A percentile compares a stretch with the other conserved stretches of the same genome.
These are phyloP conservation scores for Chalaropsis thielavioides DNA, from an alignment of 2,329 filamentous ascomycete genomes.

Conservation along the genomic window DNA sequence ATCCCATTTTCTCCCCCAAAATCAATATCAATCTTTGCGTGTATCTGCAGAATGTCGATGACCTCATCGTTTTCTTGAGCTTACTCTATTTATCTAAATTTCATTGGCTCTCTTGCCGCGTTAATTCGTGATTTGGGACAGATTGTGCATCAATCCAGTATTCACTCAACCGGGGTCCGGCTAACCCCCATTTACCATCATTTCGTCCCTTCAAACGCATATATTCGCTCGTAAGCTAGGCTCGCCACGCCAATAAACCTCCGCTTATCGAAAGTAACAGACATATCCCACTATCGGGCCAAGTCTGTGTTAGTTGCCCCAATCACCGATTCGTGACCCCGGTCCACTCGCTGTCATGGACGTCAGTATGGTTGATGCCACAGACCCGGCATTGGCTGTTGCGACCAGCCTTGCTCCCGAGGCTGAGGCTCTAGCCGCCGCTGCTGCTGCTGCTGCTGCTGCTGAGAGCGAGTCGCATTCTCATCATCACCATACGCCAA, in stretches of 20 bases:
- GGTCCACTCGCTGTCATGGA: slow-evolving; percentile 5
- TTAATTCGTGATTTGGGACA: not conserved
- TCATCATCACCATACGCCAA: slow-evolving; percentile 1
- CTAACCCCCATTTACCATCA: slow-evolving; percentile 1
- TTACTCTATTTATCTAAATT: not conserved
- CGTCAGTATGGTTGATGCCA: slow-evolving; percentile 10
- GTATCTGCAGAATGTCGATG: not conserved
- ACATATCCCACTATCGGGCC: slow-evolving; percentile 14
- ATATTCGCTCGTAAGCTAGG: not conserved
- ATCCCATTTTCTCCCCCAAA: not conserved
- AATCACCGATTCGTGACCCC: not conserved
- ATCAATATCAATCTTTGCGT: not conserved
- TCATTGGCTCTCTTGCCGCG: not conserved
- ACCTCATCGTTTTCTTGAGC: not conserved
- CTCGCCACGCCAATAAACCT: not conserved
- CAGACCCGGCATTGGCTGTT: slow-evolving; percentile 5
- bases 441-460: slow-evolving; percentile 1
- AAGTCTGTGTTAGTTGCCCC: slow-evolving; percentile 7
- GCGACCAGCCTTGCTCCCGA: slow-evolving; percentile 10
- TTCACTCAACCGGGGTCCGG: slow-evolving; percentile 6
- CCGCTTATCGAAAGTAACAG: not conserved
- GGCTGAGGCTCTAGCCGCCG: slow-evolving; percentile 9
- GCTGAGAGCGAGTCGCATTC: slow-evolving; percentile 1
- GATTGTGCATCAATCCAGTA: slow-evolving; percentile 12
- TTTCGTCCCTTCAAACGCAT: slow-evolving; percentile 9